Percentiles rank a stretch among this genome's conserved stretches.
phyloP scores from a whole-genome alignment of 2,329 filamentous ascomycete species.

The Colletotrichum tofieldiae region DNA sequence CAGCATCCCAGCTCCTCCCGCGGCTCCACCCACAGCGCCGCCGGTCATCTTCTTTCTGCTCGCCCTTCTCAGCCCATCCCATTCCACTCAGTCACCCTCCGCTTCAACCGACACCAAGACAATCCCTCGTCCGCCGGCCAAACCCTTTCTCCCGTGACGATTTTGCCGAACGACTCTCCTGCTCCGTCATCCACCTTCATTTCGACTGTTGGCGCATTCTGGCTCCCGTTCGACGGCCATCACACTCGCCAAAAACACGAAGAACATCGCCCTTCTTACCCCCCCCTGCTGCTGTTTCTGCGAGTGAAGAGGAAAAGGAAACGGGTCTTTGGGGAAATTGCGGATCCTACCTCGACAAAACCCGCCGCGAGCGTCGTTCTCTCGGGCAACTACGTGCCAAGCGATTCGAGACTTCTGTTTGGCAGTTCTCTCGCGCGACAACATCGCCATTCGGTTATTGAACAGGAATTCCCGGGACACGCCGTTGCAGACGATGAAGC shows the following conservation, averaged over 20 bases:
- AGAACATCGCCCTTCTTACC: background rate
- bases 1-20: constrained; percentile 42
- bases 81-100: constrained; percentile 31
- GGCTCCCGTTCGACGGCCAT: background rate
- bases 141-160: constrained; percentile 17
- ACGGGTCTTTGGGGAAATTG: constrained; percentile 15
- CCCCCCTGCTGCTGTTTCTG: background rate
- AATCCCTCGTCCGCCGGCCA: constrained; percentile 5
- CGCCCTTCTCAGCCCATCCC: constrained; percentile 41
- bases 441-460: background rate
- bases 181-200: constrained; percentile 18
- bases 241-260: background rate
- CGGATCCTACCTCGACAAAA: constrained; percentile 14
- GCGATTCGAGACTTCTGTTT: constrained; percentile 10
- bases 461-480: constrained; percentile 10
- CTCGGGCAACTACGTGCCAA: constrained; percentile 30
- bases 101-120: constrained; percentile 31
- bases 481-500: constrained; percentile 41
- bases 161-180: background rate
- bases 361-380: constrained; percentile 14
- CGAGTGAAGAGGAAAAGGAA: constrained; percentile 8
- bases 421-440: constrained; percentile 7
- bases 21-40: constrained; percentile 34
- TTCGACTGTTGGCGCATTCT: constrained; percentile 7
- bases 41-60: constrained; percentile 41